Conservation (phyloP, 345 rosid genomes). For the Eucalyptus marginata region DNA sequence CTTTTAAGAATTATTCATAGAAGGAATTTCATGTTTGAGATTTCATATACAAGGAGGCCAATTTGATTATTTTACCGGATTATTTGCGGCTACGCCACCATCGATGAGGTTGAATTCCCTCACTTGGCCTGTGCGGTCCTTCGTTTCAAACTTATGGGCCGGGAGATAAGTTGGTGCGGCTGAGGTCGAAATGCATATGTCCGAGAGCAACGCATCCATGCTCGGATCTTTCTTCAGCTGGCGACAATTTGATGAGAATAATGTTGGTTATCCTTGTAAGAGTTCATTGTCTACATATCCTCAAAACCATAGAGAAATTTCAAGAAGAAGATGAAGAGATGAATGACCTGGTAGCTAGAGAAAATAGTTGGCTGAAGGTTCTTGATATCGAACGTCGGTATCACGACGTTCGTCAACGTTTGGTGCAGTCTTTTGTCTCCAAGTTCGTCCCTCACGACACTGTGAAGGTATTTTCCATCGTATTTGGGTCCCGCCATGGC, state of each 20-base stretch:
- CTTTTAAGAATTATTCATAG: background rate
- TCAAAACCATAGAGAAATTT: background rate
- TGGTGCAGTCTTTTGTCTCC: constrained; percentile 7
- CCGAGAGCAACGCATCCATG: constrained; percentile 27
- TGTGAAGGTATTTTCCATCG: constrained; percentile 14
- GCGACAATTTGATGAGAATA: background rate
- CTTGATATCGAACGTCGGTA: constrained; percentile 28
- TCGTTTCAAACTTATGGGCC: constrained; percentile 20
- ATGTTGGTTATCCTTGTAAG: background rate
- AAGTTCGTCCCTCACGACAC: constrained; percentile 6
- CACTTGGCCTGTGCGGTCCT: background rate
- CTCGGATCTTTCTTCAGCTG: constrained; percentile 5
- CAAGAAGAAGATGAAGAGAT: background rate
- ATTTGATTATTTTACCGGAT: constrained; percentile 17
- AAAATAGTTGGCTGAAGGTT: constrained; percentile 22
- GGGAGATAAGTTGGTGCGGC: constrained; percentile 56
- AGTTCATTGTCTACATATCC: background rate
- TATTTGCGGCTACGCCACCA: constrained; percentile 49
- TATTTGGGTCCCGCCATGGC: constrained; percentile 15
- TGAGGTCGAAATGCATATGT: constrained; percentile 45
- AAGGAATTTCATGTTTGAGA: background rate
- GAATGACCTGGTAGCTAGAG: constrained; percentile 8
- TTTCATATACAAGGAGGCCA: background rate
- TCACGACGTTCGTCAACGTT: constrained; percentile 21
- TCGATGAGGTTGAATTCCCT: constrained; percentile 30